Conservation (phyloP, 1,139 yeast genomes). For the Suhomyces terraborum region DNA sequence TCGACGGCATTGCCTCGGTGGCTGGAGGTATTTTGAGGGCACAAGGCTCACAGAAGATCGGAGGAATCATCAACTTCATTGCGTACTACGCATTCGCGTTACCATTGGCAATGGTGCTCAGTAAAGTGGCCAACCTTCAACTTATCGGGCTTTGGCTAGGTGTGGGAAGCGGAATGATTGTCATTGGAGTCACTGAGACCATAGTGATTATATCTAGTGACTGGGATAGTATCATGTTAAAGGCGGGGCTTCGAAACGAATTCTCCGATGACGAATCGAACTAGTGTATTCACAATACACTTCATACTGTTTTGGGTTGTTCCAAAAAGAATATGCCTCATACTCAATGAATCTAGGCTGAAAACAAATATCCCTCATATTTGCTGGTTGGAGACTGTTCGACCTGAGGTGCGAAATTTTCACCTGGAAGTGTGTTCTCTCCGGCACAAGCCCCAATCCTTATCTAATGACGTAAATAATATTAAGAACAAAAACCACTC, state of each 20-base stretch:
- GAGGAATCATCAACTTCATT: conserved; percentile 75
- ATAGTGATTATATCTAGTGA: conserved; percentile 39
- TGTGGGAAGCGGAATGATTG: conserved; percentile 70
- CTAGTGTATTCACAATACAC: no score
- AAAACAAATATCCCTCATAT: neutral
- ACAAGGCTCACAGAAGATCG: conserved; percentile 81
- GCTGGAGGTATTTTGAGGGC: conserved; percentile 86
- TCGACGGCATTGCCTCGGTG: conserved; percentile 81
- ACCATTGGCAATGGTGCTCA: conserved; percentile 69
- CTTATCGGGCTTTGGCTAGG: conserved; percentile 89
- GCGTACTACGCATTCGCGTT: conserved; percentile 72
- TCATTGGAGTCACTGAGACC: conserved; percentile 66
- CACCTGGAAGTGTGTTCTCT: neutral
- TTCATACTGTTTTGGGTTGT: no score
- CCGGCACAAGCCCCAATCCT: conserved; percentile 3
- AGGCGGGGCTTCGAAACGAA: conserved; percentile 32
- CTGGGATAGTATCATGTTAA: conserved; percentile 43
- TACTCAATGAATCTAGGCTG: conserved; percentile 1
- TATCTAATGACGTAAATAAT: conserved; percentile 1
- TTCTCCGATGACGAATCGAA: conserved; percentile 20
- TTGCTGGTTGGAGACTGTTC: neutral
- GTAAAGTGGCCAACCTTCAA: conserved; percentile 54
- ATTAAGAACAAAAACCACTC: no score
- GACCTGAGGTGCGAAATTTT: conserved; percentile 1
- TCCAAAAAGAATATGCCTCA: conserved; percentile 1